Percentiles rank a stretch among this genome's conserved stretches.
phyloP scores from a whole-genome alignment of 148 eudicot genomes.

The Silene conica region DNA sequence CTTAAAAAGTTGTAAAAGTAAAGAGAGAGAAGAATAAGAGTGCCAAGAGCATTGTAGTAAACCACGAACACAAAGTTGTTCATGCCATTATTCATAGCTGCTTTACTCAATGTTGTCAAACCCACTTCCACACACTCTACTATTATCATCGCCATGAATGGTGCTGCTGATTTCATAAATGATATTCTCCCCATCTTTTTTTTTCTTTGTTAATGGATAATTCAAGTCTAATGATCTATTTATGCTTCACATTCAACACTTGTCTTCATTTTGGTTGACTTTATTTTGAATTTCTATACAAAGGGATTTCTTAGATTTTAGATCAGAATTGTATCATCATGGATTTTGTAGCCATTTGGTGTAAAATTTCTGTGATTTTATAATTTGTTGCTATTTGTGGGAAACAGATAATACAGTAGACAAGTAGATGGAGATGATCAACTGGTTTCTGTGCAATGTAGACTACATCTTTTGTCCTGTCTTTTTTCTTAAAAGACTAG shows the following conservation, averaged over 20 bases:
- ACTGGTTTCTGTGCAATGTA: too few relatives aligned
- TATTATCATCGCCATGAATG: constrained; percentile 51
- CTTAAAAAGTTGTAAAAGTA: constrained; percentile 34
- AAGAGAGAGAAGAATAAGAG: constrained; percentile 44
- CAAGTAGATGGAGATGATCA: too few relatives aligned
- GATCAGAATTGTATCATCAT: not conserved
- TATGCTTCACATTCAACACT: not conserved
- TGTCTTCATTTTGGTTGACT: not conserved
- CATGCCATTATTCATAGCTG: constrained; percentile 54
- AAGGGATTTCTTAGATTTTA: not conserved
- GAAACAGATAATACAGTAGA: too few relatives aligned
- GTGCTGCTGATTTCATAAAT: constrained; percentile 21
- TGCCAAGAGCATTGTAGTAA: constrained; percentile 55
- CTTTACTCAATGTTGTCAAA: constrained; percentile 49
- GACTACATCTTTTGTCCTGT: too few relatives aligned
- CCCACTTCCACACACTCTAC: constrained; percentile 50
- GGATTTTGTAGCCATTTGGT: too few relatives aligned
- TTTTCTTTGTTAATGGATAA: too few relatives aligned
- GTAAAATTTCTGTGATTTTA: not conserved
- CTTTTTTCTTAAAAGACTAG: too few relatives aligned
- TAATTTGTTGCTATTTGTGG: not conserved
- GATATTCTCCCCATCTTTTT: constrained; percentile 18
- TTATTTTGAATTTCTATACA: not conserved
- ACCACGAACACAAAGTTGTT: constrained; percentile 52
- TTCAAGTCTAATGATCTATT: not conserved